phyloP scores from a whole-genome alignment of 78 protist species.

The Neovahlkampfia damariscottae region DNA sequence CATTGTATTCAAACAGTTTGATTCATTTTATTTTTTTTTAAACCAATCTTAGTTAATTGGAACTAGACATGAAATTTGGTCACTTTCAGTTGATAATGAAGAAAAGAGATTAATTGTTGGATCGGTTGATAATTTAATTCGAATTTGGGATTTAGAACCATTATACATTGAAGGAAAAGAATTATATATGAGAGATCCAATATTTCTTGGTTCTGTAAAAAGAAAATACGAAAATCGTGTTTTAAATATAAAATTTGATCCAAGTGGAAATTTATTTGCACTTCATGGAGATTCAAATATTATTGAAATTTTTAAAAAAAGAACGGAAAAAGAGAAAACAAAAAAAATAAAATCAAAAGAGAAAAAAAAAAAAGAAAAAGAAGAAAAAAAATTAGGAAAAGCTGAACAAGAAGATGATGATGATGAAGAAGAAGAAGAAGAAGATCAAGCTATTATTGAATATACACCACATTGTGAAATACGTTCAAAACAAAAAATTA shows the following conservation, averaged over 20 bases:
- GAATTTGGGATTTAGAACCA: not conserved
- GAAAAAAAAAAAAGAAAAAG: conserved; percentile 7
- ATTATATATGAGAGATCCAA: not conserved
- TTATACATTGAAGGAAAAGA: not conserved
- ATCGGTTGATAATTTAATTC: conserved; percentile 3
- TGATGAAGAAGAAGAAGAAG: not conserved
- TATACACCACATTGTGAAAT: not conserved
- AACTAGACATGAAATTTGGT: not conserved
- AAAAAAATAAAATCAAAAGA: not conserved
- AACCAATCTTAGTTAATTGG: too few relatives aligned
- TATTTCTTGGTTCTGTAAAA: not conserved
- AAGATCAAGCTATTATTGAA: not conserved
- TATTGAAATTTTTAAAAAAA: conserved; percentile 5
- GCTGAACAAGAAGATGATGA: conserved; percentile 1
- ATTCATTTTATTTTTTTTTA: too few relatives aligned
- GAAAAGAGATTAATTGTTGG: conserved; percentile 15
- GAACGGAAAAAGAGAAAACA: not conserved
- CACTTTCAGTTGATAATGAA: not conserved
- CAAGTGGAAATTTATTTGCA: not conserved
- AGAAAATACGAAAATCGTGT: not conserved
- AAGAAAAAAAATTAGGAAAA: not conserved
- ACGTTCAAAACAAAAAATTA: not conserved
- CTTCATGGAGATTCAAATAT: not conserved
- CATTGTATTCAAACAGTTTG: conserved; percentile 25
- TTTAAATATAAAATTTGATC: not conserved